These are phyloP conservation scores for Pseudomicrostroma phylloplanum DNA, from an alignment of 1,284 basidiomycete species.

Conservation along the genomic window DNA sequence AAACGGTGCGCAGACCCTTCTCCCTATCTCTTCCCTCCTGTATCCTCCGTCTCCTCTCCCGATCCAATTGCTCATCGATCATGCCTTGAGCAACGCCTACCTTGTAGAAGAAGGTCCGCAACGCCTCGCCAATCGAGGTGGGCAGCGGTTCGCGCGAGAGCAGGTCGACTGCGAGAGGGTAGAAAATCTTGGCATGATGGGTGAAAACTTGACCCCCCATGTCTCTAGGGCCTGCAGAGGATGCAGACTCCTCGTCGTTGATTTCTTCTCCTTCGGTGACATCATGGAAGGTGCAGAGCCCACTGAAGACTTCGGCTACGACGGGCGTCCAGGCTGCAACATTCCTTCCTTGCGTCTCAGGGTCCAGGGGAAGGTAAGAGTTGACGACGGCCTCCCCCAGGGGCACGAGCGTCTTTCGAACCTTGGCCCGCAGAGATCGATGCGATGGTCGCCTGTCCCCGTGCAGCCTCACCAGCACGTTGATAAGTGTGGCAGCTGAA, in stretches of 20 bases:
- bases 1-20: neutral
- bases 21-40: slow-evolving; percentile 3
- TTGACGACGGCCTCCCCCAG: slow-evolving; percentile 82
- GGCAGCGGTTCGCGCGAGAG: slow-evolving; percentile 23
- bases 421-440: slow-evolving; percentile 70
- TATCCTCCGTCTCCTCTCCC: neutral
- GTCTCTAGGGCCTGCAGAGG: neutral
- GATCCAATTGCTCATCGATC: slow-evolving; percentile 17
- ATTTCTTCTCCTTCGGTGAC: slow-evolving; percentile 42
- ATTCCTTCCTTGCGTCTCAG: slow-evolving; percentile 89
- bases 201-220: slow-evolving; percentile 20
- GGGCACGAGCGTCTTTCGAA: slow-evolving; percentile 84
- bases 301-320: slow-evolving; percentile 82
- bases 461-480: slow-evolving; percentile 88
- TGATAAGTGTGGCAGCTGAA: slow-evolving; percentile 88
- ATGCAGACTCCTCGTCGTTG: slow-evolving; percentile 14
- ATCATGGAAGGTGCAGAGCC: slow-evolving; percentile 80
- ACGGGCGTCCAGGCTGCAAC: slow-evolving; percentile 97
- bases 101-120: slow-evolving; percentile 30
- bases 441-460: slow-evolving; percentile 80
- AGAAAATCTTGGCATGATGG: slow-evolving; percentile 36
- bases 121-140: slow-evolving; percentile 23
- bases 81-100: slow-evolving; percentile 31
- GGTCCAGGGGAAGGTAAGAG: slow-evolving; percentile 81
- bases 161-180: slow-evolving; percentile 44